Conservation (phyloP, 148 eudicot genomes). For the Nepenthes gracilis region DNA sequence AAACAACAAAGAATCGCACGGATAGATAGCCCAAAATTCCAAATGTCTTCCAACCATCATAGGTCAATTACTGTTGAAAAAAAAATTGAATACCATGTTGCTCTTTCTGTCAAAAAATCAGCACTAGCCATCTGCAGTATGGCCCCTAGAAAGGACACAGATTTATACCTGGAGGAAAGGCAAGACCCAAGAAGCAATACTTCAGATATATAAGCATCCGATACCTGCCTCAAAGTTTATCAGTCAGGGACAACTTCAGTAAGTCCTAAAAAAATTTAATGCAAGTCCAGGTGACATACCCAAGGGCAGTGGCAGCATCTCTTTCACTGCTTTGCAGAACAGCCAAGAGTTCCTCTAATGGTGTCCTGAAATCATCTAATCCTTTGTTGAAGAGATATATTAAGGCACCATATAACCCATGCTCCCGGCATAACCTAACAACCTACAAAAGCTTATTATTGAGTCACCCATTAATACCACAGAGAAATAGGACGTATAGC, state of each 20-base stretch:
- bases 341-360: slow-evolving; percentile 74
- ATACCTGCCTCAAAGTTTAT: slow-evolving; percentile 42
- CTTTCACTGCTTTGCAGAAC: slow-evolving; percentile 46
- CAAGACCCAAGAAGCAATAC: slow-evolving; percentile 87
- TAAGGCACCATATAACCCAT: slow-evolving; percentile 79
- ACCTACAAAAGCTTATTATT: slow-evolving; percentile 38
- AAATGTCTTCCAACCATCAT: too few species aligned
- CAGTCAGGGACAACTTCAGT: slow-evolving; percentile 3
- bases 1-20: too few species aligned
- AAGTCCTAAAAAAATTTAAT: background rate
- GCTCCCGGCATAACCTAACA: slow-evolving; percentile 81
- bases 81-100: too few species aligned
- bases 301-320: slow-evolving; percentile 50
- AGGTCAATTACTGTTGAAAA: too few species aligned
- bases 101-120: too few species aligned
- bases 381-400: slow-evolving; percentile 92
- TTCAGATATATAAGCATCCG: slow-evolving; percentile 90
- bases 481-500: background rate
- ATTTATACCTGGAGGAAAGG: slow-evolving; percentile 82
- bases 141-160: too few species aligned
- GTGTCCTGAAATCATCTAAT: slow-evolving; percentile 86
- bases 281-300: slow-evolving; percentile 35
- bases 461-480: background rate
- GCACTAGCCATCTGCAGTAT: background rate
- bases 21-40: too few species aligned